Evolutionary conservation across 2,329 filamentous ascomycete species (phyloP), one percentile per base, ranked within the genome.

Genomic region (Phyllosticta capitalensis): DNA sequence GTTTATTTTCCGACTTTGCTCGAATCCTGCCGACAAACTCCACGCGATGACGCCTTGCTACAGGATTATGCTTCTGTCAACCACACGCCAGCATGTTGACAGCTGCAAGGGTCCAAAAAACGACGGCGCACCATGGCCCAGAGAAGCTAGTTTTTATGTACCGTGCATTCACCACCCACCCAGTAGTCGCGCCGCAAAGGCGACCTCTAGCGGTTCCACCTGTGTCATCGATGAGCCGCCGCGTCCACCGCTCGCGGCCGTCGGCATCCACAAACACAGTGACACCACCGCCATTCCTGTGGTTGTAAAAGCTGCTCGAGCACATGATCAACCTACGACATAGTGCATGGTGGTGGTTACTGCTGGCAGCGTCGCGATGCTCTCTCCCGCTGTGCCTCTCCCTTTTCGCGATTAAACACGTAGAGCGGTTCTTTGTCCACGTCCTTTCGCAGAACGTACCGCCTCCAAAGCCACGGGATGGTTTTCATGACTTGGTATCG

Each of bases 401-500:
- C 52, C 28, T 50, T 59, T 54, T 52, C 53, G 2, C 56, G 56
- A 28, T 52, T 55, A 30, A 55, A 59, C 26, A 59, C 53, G 50
- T 59, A 59, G 9, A 59, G 48, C 26, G 58, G 19, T 10, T 51
- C 53, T 49, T 22, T 52, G 14, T 59, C 58, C 26, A 52, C 58
- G 26, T 59, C 52, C 28, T 59, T 55, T 3, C 26, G 52, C 26
- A 51, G 53, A 2, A 59, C 48, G 19, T 59, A 59, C 7, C 53
- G 52, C 20, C 52, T 21, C 58, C 58, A 59, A 7, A 59, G 24
- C 58, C 58, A 59, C 9, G 58, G 58, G 21, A 59, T 21, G 14
- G 53, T 55, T 14, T 50, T 48, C 19, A 48, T 55, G 20, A 55
- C 61, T 61, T 76, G 72, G 58, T 76, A 77, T 6, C 65, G 67